A percentile compares a stretch with the other conserved stretches of the same genome.
Conservation (phyloP, 768 basidiomycete genomes). For the Pleurotus giganteus region DNA sequence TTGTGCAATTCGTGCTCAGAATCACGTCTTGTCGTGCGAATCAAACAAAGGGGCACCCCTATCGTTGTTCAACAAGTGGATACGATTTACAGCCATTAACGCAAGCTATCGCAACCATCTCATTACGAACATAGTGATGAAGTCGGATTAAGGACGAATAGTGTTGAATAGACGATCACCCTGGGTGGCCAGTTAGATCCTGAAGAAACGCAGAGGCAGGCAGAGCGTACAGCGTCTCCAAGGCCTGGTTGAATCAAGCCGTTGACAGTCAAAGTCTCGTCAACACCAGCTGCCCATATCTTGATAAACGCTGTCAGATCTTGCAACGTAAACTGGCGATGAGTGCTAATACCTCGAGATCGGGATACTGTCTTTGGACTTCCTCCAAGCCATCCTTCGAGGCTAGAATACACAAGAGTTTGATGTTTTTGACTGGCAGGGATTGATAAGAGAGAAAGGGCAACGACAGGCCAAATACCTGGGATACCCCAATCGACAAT, state of each 20-base stretch:
- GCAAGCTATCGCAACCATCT: no score
- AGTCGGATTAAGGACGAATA: conserved; percentile 31
- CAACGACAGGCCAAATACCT: conserved; percentile 33
- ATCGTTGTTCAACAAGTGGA: background rate
- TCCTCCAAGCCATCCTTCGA: conserved; percentile 70
- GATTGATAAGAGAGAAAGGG: background rate
- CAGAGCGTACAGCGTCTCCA: conserved; percentile 75
- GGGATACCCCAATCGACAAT: conserved; percentile 81
- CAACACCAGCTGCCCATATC: conserved; percentile 88
- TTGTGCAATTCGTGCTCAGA: conserved; percentile 34
- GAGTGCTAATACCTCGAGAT: conserved; percentile 63
- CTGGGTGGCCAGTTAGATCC: conserved; percentile 32
- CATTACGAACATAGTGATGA: no score
- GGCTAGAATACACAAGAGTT: conserved; percentile 78
- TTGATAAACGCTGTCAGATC: conserved; percentile 22
- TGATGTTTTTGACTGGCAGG: conserved; percentile 63
- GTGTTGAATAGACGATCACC: conserved; percentile 88
- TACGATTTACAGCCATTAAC: background rate
- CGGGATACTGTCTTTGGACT: conserved; percentile 68
- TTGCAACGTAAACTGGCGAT: background rate
- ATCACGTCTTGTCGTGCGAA: conserved; percentile 39
- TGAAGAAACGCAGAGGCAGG: background rate
- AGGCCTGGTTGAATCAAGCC: conserved; percentile 89
- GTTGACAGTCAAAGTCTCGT: conserved; percentile 63
- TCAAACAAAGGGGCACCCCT: conserved; percentile 9